These are phyloP conservation scores for Clonostachys solani DNA, from an alignment of 2,329 filamentous ascomycete species.

Conservation along the genomic window DNA sequence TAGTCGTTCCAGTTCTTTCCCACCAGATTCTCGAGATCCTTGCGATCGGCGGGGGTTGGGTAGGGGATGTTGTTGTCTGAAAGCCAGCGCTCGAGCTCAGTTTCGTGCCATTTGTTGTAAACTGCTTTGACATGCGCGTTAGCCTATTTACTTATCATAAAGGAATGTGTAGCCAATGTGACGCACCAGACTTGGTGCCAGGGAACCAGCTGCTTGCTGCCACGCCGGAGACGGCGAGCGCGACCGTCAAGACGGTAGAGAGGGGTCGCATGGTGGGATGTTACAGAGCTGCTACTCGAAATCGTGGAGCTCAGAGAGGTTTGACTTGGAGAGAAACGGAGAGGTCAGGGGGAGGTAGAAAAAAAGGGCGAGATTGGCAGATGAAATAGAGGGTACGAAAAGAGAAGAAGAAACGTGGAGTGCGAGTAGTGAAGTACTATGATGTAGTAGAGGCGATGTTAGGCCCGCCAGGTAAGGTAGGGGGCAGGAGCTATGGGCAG, in stretches of 20 bases:
- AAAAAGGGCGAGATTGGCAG: not conserved
- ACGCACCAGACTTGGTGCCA: constrained; percentile 66
- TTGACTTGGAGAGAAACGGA: not conserved
- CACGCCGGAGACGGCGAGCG: constrained; percentile 66
- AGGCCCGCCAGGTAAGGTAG: too few species aligned
- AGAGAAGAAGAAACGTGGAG: constrained; percentile 1
- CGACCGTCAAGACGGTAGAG: constrained; percentile 63
- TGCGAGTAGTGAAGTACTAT: too few species aligned
- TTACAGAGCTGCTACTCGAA: not conserved
- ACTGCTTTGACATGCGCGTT: constrained; percentile 42
- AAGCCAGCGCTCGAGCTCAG: constrained; percentile 95
- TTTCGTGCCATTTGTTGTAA: constrained; percentile 99
- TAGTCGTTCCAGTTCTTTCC: constrained; percentile 84
- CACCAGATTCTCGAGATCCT: constrained; percentile 89
- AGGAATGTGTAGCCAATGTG: not conserved
- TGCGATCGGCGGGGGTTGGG: constrained; percentile 85
- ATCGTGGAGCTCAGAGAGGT: constrained; percentile 1
- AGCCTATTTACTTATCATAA: not conserved
- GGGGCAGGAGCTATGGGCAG: not conserved
- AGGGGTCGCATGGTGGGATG: constrained; percentile 71
- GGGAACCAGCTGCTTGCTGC: constrained; percentile 78
- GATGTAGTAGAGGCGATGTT: too few species aligned
- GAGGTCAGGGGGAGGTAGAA: not conserved
- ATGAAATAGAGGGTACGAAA: not conserved
- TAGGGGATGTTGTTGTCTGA: constrained; percentile 89